phyloP scores from a whole-genome alignment of 2,329 filamentous ascomycete species.

The Aspergillus sp. region DNA sequence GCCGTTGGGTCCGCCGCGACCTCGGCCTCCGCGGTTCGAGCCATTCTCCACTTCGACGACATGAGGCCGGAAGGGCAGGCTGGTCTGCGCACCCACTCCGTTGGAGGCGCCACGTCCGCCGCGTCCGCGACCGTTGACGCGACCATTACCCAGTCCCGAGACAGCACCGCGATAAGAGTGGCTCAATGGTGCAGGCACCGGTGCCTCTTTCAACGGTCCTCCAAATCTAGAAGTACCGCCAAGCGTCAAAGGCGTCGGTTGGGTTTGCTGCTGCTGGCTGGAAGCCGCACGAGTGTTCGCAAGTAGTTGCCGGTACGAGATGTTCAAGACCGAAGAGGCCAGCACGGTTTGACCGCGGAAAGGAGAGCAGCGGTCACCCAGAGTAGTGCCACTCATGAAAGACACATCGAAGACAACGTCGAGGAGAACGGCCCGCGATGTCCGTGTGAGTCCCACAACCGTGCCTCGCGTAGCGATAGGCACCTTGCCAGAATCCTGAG shows the following conservation, averaged over 20 bases:
- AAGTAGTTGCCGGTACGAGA: constrained; percentile 78
- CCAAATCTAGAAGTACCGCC: constrained; percentile 55
- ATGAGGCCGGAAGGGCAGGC: constrained; percentile 34
- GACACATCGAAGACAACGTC: constrained; percentile 92
- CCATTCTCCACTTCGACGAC: constrained; percentile 24
- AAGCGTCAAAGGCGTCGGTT: constrained; percentile 53
- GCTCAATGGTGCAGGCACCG: constrained; percentile 56
- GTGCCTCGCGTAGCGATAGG: constrained; percentile 90
- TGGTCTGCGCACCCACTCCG: constrained; percentile 24
- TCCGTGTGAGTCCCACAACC: constrained; percentile 90
- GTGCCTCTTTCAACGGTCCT: constrained; percentile 59
- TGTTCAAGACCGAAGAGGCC: constrained; percentile 82
- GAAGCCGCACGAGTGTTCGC: constrained; percentile 48
- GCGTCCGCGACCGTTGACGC: constrained; percentile 38
- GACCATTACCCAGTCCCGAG: constrained; percentile 43
- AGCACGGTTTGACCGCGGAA: constrained; percentile 94
- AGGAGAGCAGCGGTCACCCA: constrained; percentile 84
- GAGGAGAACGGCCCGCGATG: constrained; percentile 75
- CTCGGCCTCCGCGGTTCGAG: constrained; percentile 33
- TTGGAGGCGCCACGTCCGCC: constrained; percentile 30
- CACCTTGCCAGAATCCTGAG: constrained; percentile 88
- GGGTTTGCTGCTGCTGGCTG: constrained; percentile 56
- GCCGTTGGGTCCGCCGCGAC: constrained; percentile 29
- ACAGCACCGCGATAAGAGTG: constrained; percentile 61
- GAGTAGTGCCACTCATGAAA: constrained; percentile 95